Base-by-base conservation (phyloP, 805 yeast species). In the Candida pseudofarinosa region DNA sequence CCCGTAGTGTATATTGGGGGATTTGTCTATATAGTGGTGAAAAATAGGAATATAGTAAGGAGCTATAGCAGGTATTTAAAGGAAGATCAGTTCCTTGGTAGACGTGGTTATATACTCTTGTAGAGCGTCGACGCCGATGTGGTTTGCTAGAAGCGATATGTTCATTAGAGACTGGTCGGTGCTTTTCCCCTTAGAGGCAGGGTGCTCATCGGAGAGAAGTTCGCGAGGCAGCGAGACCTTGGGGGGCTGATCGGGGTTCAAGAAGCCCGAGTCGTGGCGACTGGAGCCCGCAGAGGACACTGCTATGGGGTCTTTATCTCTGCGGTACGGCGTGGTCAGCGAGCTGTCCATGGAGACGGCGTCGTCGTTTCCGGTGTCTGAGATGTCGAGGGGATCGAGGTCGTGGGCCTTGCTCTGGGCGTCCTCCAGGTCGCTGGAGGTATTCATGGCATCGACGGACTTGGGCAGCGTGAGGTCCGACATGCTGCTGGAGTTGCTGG, bases 391-490 rank as follows among this genome's bases (percentile, higher is more conserved):
- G 2, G 47, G 54, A 4, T 49, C 34, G 17, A 32, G 17, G 34
- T 32, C 53, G 14, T 49, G 39, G 13, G 48, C 42, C 30, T 48
- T 51, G 7, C 43, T 43, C 10, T 42, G 55, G 4, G 40, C 47
- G 13, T 49, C 60, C 15, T 56, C 65, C 14, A 56, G 45, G 38
- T 59, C 65, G 33, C 61, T 58, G 23, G 49, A 60, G 38, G 52
- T 58, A 38, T 47, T 48, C 15, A 47, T 51, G 17, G 52, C 53
- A 38, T 49, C 53, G 19, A 33, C 43, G 10, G 12, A 14, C 4
- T 23, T 20, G 2, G 38, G n/a, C 19, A 14, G 16, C 10, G n/a
- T 19, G 19, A 10, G 19, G 20, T 19, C 15, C 4, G 15, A 14
- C 14, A n/a, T n/a, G 8, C 23, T 7, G 6, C 28, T 19, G 15